phyloP scores from a whole-genome alignment of 345 rosid genomes.

The Zanthoxylum bungeanum region DNA sequence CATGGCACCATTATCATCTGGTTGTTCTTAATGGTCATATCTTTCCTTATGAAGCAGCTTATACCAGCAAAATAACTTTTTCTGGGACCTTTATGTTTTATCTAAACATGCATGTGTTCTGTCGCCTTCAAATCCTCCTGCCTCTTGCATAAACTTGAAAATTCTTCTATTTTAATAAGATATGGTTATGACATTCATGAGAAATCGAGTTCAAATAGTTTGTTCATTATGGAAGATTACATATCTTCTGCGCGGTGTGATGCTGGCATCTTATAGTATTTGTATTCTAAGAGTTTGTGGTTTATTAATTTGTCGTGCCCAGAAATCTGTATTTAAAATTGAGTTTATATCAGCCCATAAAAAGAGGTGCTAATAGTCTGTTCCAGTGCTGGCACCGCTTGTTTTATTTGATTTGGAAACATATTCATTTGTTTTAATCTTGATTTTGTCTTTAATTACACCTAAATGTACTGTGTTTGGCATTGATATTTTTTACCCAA shows the following conservation, averaged over 20 bases:
- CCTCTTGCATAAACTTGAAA: background rate
- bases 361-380: background rate
- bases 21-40: background rate
- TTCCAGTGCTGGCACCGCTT: background rate
- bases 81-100: background rate
- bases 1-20: background rate
- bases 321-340: background rate
- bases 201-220: background rate
- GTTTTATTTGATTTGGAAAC: background rate
- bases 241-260: background rate
- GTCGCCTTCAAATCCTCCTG: background rate
- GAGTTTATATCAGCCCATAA: background rate
- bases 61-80: background rate
- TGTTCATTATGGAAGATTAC: background rate
- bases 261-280: background rate
- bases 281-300: background rate
- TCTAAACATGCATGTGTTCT: background rate
- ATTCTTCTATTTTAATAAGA: constrained; percentile 1
- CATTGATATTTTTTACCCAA: too few species aligned
- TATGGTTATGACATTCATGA: background rate
- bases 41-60: background rate
- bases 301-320: background rate
- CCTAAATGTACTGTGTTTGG: background rate
- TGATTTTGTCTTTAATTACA: background rate
- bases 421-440: background rate